Evolutionary conservation across 2,329 filamentous ascomycete genomes (phyloP).

Genomic region (Cyphellophora europaea): DNA sequence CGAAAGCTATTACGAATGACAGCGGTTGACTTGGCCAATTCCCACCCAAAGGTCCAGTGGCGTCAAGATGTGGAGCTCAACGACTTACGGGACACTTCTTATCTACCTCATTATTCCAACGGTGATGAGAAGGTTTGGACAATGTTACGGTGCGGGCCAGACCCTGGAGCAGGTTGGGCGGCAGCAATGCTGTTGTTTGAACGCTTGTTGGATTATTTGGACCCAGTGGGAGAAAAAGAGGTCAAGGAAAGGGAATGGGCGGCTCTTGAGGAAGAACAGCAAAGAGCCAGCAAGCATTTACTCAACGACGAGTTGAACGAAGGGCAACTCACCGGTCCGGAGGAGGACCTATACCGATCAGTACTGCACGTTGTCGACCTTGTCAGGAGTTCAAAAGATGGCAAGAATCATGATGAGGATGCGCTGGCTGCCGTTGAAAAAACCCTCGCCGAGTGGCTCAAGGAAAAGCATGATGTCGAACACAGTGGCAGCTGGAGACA

Average conservation of each 20-base stretch:
- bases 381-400: neutral
- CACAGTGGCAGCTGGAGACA: too few species aligned
- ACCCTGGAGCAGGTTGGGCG: conserved; percentile 12
- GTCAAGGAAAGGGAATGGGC: neutral
- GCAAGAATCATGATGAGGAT: conserved; percentile 26
- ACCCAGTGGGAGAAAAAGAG: neutral
- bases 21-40: neutral
- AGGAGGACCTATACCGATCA: neutral
- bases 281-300: neutral
- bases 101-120: conserved; percentile 13
- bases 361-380: neutral
- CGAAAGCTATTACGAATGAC: conserved; percentile 29
- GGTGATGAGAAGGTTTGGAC: conserved; percentile 9
- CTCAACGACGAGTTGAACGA: neutral
- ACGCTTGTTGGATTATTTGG: conserved; percentile 12
- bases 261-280: neutral
- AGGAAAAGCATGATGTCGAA: too few species aligned
- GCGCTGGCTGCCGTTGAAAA: conserved; percentile 34
- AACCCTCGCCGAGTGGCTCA: too few species aligned
- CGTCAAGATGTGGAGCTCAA: conserved; percentile 4
- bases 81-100: conserved; percentile 16
- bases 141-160: conserved; percentile 11
- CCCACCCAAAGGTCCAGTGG: neutral
- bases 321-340: neutral
- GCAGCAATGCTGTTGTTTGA: conserved; percentile 14